Evolutionary conservation across 441 rosid species (phyloP).

Genomic region (Populus hybrid): DNA sequence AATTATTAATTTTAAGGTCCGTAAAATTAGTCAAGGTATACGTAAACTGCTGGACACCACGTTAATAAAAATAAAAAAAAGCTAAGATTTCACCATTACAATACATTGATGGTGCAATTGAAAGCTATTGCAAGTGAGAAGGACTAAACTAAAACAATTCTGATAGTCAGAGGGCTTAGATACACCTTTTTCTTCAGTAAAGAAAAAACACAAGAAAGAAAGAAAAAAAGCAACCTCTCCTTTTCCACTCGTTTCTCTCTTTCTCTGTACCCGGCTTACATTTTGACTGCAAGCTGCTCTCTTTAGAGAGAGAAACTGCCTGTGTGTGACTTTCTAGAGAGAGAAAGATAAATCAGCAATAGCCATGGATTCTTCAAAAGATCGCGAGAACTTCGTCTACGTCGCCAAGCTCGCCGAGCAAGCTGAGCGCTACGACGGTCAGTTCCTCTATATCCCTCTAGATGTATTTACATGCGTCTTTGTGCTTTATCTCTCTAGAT

Average conservation of each 20-base stretch:
- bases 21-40: too few species aligned
- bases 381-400: slow-evolving; percentile 26
- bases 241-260: background rate
- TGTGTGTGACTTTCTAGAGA: background rate
- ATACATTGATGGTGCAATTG: background rate
- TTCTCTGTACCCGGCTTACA: background rate
- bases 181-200: background rate
- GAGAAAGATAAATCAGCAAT: background rate
- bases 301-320: background rate
- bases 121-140: background rate
- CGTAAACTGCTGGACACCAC: too few species aligned
- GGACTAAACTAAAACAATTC: background rate
- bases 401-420: slow-evolving; percentile 32
- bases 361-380: slow-evolving; percentile 25
- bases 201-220: background rate
- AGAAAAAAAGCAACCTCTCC: background rate
- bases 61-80: background rate
- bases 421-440: slow-evolving; percentile 32
- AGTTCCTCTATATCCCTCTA: background rate
- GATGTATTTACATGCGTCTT: background rate
- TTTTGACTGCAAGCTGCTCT: background rate
- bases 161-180: background rate
- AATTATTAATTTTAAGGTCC: too few species aligned
- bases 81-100: background rate
- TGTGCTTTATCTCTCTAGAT: background rate